Evolutionary conservation across 78 protist genomes (phyloP).

Genomic region (Carpediemonas membranifera): DNA sequence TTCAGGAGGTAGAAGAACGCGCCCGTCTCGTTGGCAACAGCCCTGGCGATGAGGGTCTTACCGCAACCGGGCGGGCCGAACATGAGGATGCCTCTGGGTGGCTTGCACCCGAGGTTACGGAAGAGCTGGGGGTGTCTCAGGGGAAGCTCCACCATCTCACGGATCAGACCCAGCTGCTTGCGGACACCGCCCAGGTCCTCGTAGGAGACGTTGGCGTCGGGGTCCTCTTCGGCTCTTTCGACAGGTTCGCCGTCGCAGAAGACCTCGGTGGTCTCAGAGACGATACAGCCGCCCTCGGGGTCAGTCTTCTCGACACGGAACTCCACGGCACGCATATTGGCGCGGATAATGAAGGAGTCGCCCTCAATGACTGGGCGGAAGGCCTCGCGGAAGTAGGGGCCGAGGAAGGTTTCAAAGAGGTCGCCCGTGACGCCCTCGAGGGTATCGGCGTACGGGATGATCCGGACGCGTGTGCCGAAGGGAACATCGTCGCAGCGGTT

Average conservation of each 20-base stretch:
- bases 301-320: conserved; percentile 96
- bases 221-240: conserved; percentile 94
- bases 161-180: conserved; percentile 93
- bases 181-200: conserved; percentile 99
- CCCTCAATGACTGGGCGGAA: conserved; percentile 96
- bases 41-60: conserved; percentile 98
- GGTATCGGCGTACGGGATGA: conserved; percentile 97
- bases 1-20: conserved; percentile 98
- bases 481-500: conserved; percentile 57
- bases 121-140: conserved; percentile 97
- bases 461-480: conserved; percentile 83
- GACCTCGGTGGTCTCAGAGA: conserved; percentile 66
- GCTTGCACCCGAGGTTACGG: conserved; percentile 89
- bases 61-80: conserved; percentile 99
- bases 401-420: conserved; percentile 88
- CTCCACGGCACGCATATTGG: conserved; percentile 98
- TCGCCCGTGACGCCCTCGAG: conserved; percentile 93
- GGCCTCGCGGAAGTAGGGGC: conserved; percentile 96
- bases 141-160: conserved; percentile 96
- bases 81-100: conserved; percentile 71
- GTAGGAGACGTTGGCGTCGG: conserved; percentile 74
- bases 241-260: conserved; percentile 99
- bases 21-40: conserved; percentile 99
- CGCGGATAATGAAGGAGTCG: conserved; percentile 75
- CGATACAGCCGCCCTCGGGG: conserved; percentile 62